Evolutionary conservation across 495 filamentous ascomycete genomes (phyloP), one percentile per base, ranked within the genome.

Genomic region (Tirmania nivea): DNA sequence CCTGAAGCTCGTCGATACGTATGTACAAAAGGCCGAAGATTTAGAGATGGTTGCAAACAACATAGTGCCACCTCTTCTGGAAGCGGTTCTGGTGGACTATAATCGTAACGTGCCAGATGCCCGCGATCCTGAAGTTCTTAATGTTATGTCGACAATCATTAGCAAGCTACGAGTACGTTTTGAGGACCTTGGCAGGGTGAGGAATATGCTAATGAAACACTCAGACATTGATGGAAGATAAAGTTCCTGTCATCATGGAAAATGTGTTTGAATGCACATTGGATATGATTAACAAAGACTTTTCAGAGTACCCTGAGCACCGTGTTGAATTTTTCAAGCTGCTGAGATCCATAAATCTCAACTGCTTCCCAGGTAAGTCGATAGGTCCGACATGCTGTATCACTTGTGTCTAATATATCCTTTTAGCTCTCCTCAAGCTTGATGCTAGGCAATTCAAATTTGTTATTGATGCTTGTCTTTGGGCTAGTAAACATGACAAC

Each of bases 261-360:
- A 90, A 88, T 62, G 86, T 99, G 17, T 99, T 99, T 65, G 89
- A 94, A 67, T 96, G 90, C 70, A 99, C 90, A 8, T 71, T 99
- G 42, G 84, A 94, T 58, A 99, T 99, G 90, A 96, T 99, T 71
- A 99, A 96, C 76, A 99, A 96, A 68, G 89, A 99, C 64, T 99
- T 96, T 70, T 92, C 93, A 49, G 90, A 99, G 65, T 99, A 92
- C 67, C 90, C 90, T 0, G 90, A 99, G 63, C 90, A 96, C 62
- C 81, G 90, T 42, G 90, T 99, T 3, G 88, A 94, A 66, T 99
- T 99, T 67, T 99, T 96, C 76, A 92, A 90, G 67, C 73, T 96
- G 34, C 75, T 99, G 14, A 77, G 93, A 61, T 84, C 88, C 11
- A 94, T 99, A 69, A 99, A 99, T 62, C 69, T 94, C 6, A 81